phyloP scores from a whole-genome alignment of 176 grass and related monocot genomes.

The Carex cristatella region DNA sequence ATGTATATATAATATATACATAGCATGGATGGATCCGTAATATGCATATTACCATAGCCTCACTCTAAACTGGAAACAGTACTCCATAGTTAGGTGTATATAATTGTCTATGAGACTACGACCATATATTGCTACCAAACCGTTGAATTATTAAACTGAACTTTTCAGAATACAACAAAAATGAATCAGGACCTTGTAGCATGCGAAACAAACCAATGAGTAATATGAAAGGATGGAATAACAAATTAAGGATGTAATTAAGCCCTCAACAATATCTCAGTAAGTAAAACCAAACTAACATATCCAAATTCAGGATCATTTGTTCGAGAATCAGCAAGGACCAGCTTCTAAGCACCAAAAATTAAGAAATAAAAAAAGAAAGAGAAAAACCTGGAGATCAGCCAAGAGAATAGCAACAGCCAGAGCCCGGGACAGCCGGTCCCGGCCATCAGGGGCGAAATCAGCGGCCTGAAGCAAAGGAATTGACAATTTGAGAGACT shows the following conservation, averaged over 20 bases:
- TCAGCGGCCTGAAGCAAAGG: conserved; percentile 54
- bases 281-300: not conserved
- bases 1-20: too few species aligned
- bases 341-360: not conserved
- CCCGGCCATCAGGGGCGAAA: conserved; percentile 35
- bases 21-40: too few species aligned
- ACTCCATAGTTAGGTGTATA: not conserved
- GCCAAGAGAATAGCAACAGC: conserved; percentile 61
- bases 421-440: conserved; percentile 56
- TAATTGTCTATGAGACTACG: not conserved
- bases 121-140: not conserved
- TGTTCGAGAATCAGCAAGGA: not conserved
- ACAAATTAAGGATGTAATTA: not conserved
- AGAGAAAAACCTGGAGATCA: conserved; percentile 63
- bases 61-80: not conserved
- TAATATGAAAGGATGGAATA: not conserved
- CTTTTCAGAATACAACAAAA: not conserved
- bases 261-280: not conserved
- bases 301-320: not conserved
- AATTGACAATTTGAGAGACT: conserved; percentile 66
- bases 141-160: not conserved
- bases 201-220: conserved; percentile 4
- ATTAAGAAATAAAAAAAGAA: not conserved
- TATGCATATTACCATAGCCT: too few species aligned
- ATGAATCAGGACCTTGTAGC: not conserved